A percentile compares a stretch with the other conserved stretches of the same genome.
Evolutionary conservation across 2,329 filamentous ascomycete genomes (phyloP).

Genomic region (Cladosporium velox): DNA sequence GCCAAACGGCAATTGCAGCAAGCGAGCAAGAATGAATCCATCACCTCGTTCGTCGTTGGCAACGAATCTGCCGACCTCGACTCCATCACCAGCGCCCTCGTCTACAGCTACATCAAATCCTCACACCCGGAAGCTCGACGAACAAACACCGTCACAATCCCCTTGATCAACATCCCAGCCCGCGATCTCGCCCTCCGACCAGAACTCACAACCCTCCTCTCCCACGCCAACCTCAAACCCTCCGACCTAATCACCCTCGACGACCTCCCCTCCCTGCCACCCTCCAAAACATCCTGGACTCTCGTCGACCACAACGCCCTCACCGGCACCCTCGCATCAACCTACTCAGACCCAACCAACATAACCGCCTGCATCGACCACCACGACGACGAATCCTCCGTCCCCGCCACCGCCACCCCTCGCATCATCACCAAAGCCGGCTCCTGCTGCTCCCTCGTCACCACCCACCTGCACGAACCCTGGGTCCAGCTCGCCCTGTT

Average conservation of each 20-base stretch:
- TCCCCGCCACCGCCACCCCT: slow-evolving; percentile 54
- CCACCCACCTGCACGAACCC: slow-evolving; percentile 57
- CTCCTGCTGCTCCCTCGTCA: slow-evolving; percentile 72
- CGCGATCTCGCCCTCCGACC: slow-evolving; percentile 70
- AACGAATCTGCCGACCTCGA: slow-evolving; percentile 72
- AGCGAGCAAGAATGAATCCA: slow-evolving; percentile 43
- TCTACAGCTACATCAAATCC: slow-evolving; percentile 73
- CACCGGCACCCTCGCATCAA: slow-evolving; percentile 59
- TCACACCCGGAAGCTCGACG: slow-evolving; percentile 51
- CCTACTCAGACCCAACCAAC: slow-evolving; percentile 31
- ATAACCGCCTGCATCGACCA: slow-evolving; percentile 70
- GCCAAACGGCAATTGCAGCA: slow-evolving; percentile 47
- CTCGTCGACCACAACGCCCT: slow-evolving; percentile 79
- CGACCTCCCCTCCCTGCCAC: slow-evolving; percentile 50
- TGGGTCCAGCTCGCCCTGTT: slow-evolving; percentile 57
- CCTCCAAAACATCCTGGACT: slow-evolving; percentile 65
- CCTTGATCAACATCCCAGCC: slow-evolving; percentile 69
- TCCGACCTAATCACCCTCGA: slow-evolving; percentile 67
- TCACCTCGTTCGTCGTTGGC: slow-evolving; percentile 54
- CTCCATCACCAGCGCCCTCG: slow-evolving; percentile 72
- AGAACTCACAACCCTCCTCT: slow-evolving; percentile 68
- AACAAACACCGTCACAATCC: slow-evolving; percentile 63
- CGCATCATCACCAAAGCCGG: slow-evolving; percentile 67
- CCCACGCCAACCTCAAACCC: slow-evolving; percentile 58
- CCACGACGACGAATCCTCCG: slow-evolving; percentile 68